Percentiles rank a stretch among this genome's conserved stretches.
Conservation (phyloP, 2,329 filamentous ascomycete genomes). For the Dactylonectria macrodidyma region DNA sequence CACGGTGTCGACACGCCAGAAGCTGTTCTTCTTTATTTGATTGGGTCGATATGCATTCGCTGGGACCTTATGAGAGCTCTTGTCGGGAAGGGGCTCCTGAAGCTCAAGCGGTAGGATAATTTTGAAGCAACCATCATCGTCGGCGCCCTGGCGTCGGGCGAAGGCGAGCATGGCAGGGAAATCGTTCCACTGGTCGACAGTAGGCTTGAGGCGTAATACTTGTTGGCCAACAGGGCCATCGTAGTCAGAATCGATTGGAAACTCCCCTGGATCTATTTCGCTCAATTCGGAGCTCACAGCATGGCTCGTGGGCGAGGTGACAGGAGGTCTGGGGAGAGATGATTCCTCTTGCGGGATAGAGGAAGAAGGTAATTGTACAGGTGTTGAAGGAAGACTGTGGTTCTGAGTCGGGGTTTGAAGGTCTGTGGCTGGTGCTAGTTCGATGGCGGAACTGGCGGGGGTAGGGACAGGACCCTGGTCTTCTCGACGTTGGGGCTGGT, state of each 20-base stretch:
- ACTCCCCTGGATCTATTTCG: conserved; percentile 37
- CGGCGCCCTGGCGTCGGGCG: conserved; percentile 50
- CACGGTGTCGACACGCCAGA: conserved; percentile 56
- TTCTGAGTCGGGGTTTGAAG: conserved; percentile 17
- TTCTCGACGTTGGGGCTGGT: conserved; percentile 17
- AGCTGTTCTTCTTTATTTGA: conserved; percentile 53
- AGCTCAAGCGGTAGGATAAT: conserved; percentile 52
- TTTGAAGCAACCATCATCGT: conserved; percentile 57
- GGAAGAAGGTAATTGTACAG: conserved; percentile 15
- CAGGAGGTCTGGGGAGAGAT: conserved; percentile 15
- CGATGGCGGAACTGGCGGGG: conserved; percentile 37
- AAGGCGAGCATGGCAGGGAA: conserved; percentile 55
- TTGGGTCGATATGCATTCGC: conserved; percentile 56
- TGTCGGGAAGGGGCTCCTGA: conserved; percentile 51
- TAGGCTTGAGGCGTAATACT: conserved; percentile 54
- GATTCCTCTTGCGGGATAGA: conserved; percentile 16
- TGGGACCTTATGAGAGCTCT: conserved; percentile 47
- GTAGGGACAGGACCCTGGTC: conserved; percentile 37
- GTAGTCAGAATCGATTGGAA: conserved; percentile 50
- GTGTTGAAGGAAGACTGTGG: conserved; percentile 12
- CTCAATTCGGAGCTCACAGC: conserved; percentile 46
- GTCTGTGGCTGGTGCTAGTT: conserved; percentile 22
- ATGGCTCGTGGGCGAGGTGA: conserved; percentile 26
- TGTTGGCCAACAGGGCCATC: conserved; percentile 50
- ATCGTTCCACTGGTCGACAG: conserved; percentile 53